Evolutionary conservation across 2,329 filamentous ascomycete species (phyloP).

Genomic region (Aspergillus udagawae): DNA sequence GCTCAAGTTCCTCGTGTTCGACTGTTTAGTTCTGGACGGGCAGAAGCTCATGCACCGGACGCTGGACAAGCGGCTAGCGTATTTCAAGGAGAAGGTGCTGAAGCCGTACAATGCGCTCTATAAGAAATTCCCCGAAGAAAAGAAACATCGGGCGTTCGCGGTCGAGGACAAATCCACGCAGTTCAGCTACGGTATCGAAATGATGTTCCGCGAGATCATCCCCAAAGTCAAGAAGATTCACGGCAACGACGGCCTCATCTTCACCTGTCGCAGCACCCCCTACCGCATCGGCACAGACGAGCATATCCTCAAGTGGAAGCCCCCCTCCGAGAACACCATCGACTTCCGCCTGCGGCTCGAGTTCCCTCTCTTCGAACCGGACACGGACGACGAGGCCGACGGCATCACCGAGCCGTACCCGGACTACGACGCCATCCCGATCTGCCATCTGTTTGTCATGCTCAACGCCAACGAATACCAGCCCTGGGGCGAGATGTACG

Average conservation of each 20-base stretch:
- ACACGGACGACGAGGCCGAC: slow-evolving; percentile 63
- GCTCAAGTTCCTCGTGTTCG: slow-evolving; percentile 86
- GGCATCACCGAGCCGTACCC: slow-evolving; percentile 59
- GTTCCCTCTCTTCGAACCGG: slow-evolving; percentile 69
- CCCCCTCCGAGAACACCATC: slow-evolving; percentile 88
- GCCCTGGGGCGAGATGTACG: slow-evolving; percentile 61
- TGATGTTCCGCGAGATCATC: slow-evolving; percentile 86
- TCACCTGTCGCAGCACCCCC: slow-evolving; percentile 83
- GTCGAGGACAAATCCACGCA: slow-evolving; percentile 88
- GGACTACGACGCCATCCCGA: slow-evolving; percentile 77
- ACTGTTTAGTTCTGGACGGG: slow-evolving; percentile 79
- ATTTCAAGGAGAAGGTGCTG: slow-evolving; percentile 75
- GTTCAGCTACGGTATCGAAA: slow-evolving; percentile 79
- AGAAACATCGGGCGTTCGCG: slow-evolving; percentile 68
- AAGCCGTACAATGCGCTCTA: slow-evolving; percentile 72
- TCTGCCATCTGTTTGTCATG: slow-evolving; percentile 68
- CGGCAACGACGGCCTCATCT: slow-evolving; percentile 94
- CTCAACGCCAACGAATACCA: slow-evolving; percentile 63
- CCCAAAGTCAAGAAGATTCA: slow-evolving; percentile 70
- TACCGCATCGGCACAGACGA: slow-evolving; percentile 89
- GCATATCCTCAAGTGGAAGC: slow-evolving; percentile 98
- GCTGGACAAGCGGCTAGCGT: slow-evolving; percentile 82
- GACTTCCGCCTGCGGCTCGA: slow-evolving; percentile 79
- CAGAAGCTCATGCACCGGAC: slow-evolving; percentile 72
- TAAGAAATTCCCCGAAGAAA: slow-evolving; percentile 70